Evolutionary conservation across 352 stramenopile species (phyloP), one percentile per base, ranked within the genome.

Genomic region (Pythium angustatum): DNA sequence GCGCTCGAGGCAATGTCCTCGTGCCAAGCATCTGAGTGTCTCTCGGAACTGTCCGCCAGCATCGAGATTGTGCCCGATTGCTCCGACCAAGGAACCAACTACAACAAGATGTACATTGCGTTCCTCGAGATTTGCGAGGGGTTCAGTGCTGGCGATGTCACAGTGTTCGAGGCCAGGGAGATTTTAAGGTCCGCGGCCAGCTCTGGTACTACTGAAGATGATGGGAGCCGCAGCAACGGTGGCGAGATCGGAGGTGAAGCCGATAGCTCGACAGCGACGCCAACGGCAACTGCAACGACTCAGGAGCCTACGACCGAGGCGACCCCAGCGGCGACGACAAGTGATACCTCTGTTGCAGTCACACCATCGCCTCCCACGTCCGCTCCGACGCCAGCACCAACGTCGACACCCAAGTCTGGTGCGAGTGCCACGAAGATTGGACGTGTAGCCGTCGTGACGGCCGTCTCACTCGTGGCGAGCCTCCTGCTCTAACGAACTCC

Each of bases 151-250:
- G 55, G 55, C 43, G n/a, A 19, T 1, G 44, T 62, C 14, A 62
- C 55, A 5, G 44, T 31, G 8, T 17, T 12, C 4, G 33, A 62
- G 30, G 41, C 47, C 36, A 28, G 17, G 10, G 44, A 53, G 30
- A 62, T 62, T 30, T 62, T 54, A 41, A 28, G 41, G n/a, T 41
- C 53, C 55, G 41, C 54, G 28, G 31, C 34, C 43, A 52, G 19
- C 31, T 56, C n/a, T 12, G 33, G 31, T 40, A 19, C 27, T 19
- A n/a, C 24, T 7, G 28, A 41, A 7, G 31, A 21, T 15, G 30
- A 56, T 9, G 49, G 28, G 7, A 56, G 30, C n/a, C 17, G 40
- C 17, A 45, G 40, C 40, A n/a, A 15, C 17, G 40, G 40, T 11
- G 19, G 3, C 40, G 40, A 2, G 14, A 26, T n/a, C 17, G 40